Evolutionary conservation across 257 asterid genomes (phyloP).

Genomic region (Capsicum rhomboideum): DNA sequence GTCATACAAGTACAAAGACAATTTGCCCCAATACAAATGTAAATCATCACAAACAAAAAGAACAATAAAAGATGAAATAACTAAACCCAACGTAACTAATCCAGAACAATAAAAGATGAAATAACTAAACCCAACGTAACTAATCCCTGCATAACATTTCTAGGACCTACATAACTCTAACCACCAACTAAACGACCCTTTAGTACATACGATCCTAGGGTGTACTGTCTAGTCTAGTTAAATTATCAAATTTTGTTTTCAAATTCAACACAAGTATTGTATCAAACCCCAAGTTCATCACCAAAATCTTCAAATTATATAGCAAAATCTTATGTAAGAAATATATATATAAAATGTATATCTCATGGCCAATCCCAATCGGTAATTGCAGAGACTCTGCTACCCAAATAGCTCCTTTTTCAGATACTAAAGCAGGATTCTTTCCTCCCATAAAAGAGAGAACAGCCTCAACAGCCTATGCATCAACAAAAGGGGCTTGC

Average conservation of each 20-base stretch:
- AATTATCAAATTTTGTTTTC: too few species aligned
- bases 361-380: neutral
- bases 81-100: too few species aligned
- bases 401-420: constrained; percentile 1
- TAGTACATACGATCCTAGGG: too few species aligned
- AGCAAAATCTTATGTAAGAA: neutral
- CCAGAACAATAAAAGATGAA: neutral
- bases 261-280: too few species aligned
- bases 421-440: neutral
- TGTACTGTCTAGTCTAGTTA: too few species aligned
- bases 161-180: too few species aligned
- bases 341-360: neutral
- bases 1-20: neutral
- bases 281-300: neutral
- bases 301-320: neutral
- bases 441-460: neutral
- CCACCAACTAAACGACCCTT: too few species aligned
- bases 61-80: too few species aligned
- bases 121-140: too few species aligned
- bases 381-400: constrained; percentile 8
- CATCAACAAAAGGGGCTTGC: constrained; percentile 1
- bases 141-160: too few species aligned
- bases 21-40: neutral
- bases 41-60: too few species aligned
- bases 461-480: neutral